Evolutionary conservation across 1,139 yeast species (phyloP), one percentile per base, ranked within the genome.

Genomic region (Insectozyma bohioensis): DNA sequence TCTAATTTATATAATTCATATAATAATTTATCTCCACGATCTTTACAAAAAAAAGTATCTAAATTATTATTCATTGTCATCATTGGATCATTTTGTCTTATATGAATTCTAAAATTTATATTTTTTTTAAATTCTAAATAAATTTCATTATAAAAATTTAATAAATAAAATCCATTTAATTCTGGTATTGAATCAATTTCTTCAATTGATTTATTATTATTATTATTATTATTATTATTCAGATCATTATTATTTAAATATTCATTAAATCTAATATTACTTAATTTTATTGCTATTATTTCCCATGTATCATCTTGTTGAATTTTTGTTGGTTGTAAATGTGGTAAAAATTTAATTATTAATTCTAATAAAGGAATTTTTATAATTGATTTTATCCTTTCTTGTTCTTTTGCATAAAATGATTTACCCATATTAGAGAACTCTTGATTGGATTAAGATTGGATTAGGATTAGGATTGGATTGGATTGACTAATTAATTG

Each of bases 261-360:
- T n/a, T 27, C 28, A 6, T 30, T 19, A 14, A 37, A 37, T 16
- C 26, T 34, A 7, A 26, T 20, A 6, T 30, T 33, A 4, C 35
- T 30, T 28, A 63, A 45, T 35, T 58, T 54, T 16, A 63, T 62
- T 6, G 70, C 67, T 9, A 63, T 49, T 6, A 59, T 42, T 42
- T 63, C 70, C 70, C 70, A 63, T 1, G 47, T 37, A 38, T 59
- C 61, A 32, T 59, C 60, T 35, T 52, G 55, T 23, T 49, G 51
- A 24, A 47, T 44, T 10, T 35, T 32, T 1, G 55, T 51, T 10
- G 49, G 37, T 41, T 62, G 69, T 15, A 62, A 46, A 43, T 63
- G 69, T 4, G 70, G 70, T 23, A 63, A 46, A 21, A 55, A 47
- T 25, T 48, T 54, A 5, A 63, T 43, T 0, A 61, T 64, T 17